phyloP scores from a whole-genome alignment of 768 basidiomycete species.

The Leccinum broughii region DNA sequence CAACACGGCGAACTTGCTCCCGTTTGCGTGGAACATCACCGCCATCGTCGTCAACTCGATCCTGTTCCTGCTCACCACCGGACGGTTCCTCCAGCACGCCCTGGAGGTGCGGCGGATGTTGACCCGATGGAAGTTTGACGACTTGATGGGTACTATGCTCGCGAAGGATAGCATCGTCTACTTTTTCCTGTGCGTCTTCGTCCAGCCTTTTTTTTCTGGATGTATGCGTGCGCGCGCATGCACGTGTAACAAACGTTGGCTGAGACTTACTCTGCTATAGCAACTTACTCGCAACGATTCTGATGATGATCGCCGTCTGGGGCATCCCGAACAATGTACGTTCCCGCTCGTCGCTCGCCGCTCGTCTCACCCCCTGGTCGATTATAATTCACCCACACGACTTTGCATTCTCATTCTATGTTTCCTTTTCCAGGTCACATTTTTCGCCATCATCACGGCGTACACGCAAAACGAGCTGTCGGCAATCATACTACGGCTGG shows the following conservation, averaged over 20 bases:
- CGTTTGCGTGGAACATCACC: constrained; percentile 20
- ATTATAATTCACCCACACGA: background rate
- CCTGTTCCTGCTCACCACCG: constrained; percentile 18
- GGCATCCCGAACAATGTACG: constrained; percentile 14
- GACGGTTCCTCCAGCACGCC: constrained; percentile 16
- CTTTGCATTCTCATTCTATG: no score
- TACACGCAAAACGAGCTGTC: constrained; percentile 20
- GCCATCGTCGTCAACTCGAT: constrained; percentile 11
- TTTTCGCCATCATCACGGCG: constrained; percentile 15
- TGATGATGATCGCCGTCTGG: constrained; percentile 21
- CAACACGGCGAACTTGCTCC: constrained; percentile 1
- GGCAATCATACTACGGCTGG: constrained; percentile 19
- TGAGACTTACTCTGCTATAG: background rate
- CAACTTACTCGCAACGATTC: constrained; percentile 16
- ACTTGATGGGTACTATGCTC: constrained; percentile 19
- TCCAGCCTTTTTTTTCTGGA: background rate
- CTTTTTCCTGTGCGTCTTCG: constrained; percentile 17
- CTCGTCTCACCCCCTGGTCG: background rate
- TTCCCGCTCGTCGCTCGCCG: background rate
- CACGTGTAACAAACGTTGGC: background rate
- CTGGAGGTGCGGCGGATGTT: constrained; percentile 7
- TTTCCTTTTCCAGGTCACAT: background rate
- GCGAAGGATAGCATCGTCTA: constrained; percentile 21
- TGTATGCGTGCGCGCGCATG: background rate
- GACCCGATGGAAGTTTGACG: constrained; percentile 11